Evolutionary conservation across 2,329 filamentous ascomycete species (phyloP).

Genomic region (Penicillium psychrosexuale): DNA sequence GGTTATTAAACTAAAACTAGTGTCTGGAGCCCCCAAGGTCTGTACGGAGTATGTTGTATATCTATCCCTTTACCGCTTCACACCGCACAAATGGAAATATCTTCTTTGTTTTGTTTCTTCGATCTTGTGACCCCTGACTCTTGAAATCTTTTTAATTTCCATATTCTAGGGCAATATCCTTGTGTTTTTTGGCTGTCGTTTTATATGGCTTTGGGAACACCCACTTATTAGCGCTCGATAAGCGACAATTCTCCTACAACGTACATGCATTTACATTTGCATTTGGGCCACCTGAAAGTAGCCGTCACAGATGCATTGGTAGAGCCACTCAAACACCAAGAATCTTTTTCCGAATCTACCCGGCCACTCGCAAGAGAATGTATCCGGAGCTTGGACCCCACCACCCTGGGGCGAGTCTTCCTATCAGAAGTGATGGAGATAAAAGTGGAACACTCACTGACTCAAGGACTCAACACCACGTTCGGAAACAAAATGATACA

Average conservation of each 20-base stretch:
- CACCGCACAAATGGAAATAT: not conserved
- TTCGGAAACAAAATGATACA: conserved; percentile 1
- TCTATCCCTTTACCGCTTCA: not conserved
- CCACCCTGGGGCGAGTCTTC: conserved; percentile 5
- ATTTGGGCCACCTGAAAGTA: conserved; percentile 13
- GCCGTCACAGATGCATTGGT: conserved; percentile 8
- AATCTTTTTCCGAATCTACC: conserved; percentile 10
- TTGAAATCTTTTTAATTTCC: not conserved
- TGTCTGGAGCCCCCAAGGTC: not conserved
- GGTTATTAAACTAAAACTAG: not conserved
- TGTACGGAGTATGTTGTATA: not conserved
- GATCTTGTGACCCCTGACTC: too few relatives aligned
- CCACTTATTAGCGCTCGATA: conserved; percentile 9
- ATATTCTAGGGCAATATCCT: not conserved
- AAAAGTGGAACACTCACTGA: conserved; percentile 11
- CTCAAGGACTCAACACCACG: conserved; percentile 1
- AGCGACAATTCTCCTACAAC: conserved; percentile 1
- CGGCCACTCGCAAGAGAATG: conserved; percentile 7
- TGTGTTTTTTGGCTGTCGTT: not conserved
- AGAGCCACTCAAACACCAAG: conserved; percentile 3
- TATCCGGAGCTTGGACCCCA: conserved; percentile 18
- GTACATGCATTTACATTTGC: conserved; percentile 12
- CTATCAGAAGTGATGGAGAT: conserved; percentile 19
- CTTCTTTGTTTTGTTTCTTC: not conserved
- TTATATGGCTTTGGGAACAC: not conserved